Base-by-base conservation (phyloP, 306 rosid genomes). In the Vigna nakashimae region DNA sequence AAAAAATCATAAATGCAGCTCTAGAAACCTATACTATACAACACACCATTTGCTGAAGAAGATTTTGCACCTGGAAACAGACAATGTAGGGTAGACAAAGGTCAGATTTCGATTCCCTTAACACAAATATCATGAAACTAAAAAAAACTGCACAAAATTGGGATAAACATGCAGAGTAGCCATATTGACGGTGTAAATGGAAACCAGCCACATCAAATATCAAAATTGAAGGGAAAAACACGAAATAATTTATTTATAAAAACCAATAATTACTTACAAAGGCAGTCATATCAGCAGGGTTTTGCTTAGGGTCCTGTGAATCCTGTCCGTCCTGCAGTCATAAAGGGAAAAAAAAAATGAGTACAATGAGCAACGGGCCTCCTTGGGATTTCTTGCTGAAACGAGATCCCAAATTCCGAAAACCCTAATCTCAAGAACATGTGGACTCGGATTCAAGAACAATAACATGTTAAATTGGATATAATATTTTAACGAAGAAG, bases 1-100 rank as follows among this genome's bases (percentile, higher is more conserved):
- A 9, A 9, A 26, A 71, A 65, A 43, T 42, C 75, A 82, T 9
- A 73, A 75, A 67, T 69, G 60, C 56, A 74, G 18, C 85, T 77
- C 69, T 10, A 24, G 16, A 22, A 79, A 64, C 46, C 79, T 15
- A 80, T 18, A 67, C 8, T 18, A 66, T 43, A 76, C 15, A 84
- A 82, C 97, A 91, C 87, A 95, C 99, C 99, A 95, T 92, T 82
- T 95, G 99, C 73, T 95, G 97, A 83, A 92, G 98, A 86, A 95
- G 98, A 86, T 91, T 91, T 83, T 92, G 98, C 87, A 95, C 99
- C 99, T 95, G 90, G 49, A 79, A 38, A 73, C 14, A 58, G 16
- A 43, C 40, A 77, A 51, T 26, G 42, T 20, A 2, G 45, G 53
- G 63, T 28, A 22, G 14, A 49, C 38, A 65, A 64, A 43, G 15